Evolutionary conservation across 176 grass and related monocot genomes (phyloP), one percentile per base, ranked within the genome.

Genomic region (Raddia guianensis): DNA sequence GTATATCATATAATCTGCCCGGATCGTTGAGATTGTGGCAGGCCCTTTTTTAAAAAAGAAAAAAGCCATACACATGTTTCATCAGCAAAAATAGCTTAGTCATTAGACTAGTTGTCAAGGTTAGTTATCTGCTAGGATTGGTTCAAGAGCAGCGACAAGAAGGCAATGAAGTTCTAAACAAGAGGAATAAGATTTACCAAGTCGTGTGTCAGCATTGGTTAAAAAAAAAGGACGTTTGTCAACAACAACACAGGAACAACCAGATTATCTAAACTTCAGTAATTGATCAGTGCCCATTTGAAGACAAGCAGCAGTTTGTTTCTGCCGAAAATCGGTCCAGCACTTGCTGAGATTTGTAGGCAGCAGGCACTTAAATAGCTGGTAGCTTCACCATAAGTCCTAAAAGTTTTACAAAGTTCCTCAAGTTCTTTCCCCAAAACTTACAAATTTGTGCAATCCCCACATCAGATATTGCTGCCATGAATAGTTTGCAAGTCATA

Each of bases 81-180:
- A 43, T 32, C 55, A 44, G 16, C 37, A 67, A 79, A 67, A n/a
- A 68, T 48, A 55, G 55, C 49, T 27, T 0, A 15, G 40, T 44
- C 12, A 8, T 75, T 9, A 9, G 34, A 27, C 35, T 15, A 68
- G 40, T 15, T 68, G 55, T 15, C 12, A 16, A 49, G 18, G 43
- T 6, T 55, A 45, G 18, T 32, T 79, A 40, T 79, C 35, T 27
- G 63, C 55, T 79, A 53, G 27, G 3, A 73, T 34, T 68, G 34
- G 16, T 11, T 21, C 34, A 44, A 68, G 35, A 43, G 63, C 63
- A 40, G 61, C 32, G 48, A 78, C 47, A 73, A 72, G 5, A 73
- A 73, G 70, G 49, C 19, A 59, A 21, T 40, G 56, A 59, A 59
- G 56, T 21, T 21, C n/a, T 59, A 21, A 59, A 21, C 56, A 59